Evolutionary conservation across 2,329 filamentous ascomycete species (phyloP), one percentile per base, ranked within the genome.

Genomic region (Penicillium sp.): DNA sequence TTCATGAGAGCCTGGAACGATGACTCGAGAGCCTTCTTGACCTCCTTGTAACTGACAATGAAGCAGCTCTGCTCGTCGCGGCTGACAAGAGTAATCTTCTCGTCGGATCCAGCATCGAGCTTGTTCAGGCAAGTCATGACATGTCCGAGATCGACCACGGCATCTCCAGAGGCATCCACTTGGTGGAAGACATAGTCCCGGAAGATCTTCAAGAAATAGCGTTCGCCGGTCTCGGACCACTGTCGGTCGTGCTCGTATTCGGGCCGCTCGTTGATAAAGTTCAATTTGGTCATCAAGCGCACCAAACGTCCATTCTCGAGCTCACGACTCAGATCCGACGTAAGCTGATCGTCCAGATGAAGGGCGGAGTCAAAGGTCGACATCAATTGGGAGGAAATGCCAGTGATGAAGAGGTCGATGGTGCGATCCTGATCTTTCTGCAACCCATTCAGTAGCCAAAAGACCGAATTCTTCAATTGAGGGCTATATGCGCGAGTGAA

Each of bases 131-230:
- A 94, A 28, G 85, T 86, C 49, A 99, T 77, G 65, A 98, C 92
- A 78, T 98, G 93, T 3, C 90, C 94, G 60, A 97, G 81, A 73
- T 97, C 91, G 5, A 96, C 83, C 1, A 93, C 89, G 0, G 95
- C 90, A 56, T 91, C 89, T 14, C 92, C 93, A 59, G 92, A 87
- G 33, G 86, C 85, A 74, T 98, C 93, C 13, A 97, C 93, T 72
- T 96, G 93, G 76, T 99, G 95, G 79, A 98, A 99, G 43, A 97
- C 92, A 70, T 96, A 98, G 78, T 99, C 95, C 53, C 95, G 87
- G 82, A 98, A 98, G 8, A 99, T 84, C 78, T 97, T 97, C 65
- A 99, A 83, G 73, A 92, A 90, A 75, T 97, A 98, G 30, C 93
- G 87, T 70, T 97, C 92, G 28, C 94, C 94, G 52, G 91, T 95